These are phyloP conservation scores for Cytospora mali DNA, from an alignment of 2,329 filamentous ascomycete genomes.

Conservation along the genomic window DNA sequence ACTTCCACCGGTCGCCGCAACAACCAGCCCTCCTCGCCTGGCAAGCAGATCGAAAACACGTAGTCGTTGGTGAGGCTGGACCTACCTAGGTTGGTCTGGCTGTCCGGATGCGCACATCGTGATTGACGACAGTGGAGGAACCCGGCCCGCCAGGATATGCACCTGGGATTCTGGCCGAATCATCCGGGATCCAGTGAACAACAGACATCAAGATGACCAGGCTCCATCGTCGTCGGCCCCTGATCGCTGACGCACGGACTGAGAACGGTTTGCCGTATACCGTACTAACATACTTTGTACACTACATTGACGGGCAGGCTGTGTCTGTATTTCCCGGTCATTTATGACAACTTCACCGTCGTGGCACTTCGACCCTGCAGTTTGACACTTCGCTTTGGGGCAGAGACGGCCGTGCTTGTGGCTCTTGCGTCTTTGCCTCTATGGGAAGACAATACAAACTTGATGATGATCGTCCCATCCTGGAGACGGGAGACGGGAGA, in stretches of 20 bases:
- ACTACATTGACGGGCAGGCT: background rate
- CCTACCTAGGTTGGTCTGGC: conserved; percentile 4
- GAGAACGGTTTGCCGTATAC: background rate
- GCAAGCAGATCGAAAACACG: background rate
- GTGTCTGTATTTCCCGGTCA: background rate
- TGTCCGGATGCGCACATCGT: background rate
- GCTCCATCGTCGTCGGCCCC: conserved; percentile 7
- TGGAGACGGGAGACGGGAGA: conserved; percentile 18
- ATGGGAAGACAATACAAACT: conserved; percentile 6
- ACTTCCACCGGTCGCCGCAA: background rate
- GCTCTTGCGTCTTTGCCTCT: conserved; percentile 7
- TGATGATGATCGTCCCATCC: conserved; percentile 9
- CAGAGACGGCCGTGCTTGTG: background rate
- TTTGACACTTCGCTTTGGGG: background rate
- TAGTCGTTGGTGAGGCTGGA: background rate
- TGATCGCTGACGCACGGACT: conserved; percentile 1
- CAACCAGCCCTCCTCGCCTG: background rate
- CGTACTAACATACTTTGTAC: background rate
- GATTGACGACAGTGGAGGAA: background rate
- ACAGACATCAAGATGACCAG: conserved; percentile 3
- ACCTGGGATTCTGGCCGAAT: conserved; percentile 8
- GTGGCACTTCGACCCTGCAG: background rate
- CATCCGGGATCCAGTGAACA: conserved; percentile 5
- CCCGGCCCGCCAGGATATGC: conserved; percentile 3
- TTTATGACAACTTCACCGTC: background rate